phyloP scores from a whole-genome alignment of 345 rosid genomes.

The Eucalyptus dawsonii region DNA sequence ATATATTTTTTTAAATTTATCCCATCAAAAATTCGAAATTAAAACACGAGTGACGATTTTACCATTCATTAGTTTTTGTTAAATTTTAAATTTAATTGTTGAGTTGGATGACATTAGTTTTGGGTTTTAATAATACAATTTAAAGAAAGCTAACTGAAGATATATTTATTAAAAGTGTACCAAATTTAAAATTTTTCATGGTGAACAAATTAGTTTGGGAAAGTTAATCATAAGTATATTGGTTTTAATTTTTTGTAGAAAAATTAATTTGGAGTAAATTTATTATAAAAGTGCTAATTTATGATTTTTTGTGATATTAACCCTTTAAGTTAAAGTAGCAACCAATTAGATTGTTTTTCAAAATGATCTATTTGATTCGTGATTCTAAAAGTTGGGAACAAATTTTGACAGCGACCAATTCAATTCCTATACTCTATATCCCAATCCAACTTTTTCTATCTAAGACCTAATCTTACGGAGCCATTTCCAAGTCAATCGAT shows the following conservation, averaged over 20 bases:
- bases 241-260: accelerated
- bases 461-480: accelerated
- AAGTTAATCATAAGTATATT: accelerated
- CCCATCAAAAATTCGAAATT: accelerated
- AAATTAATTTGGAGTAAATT: accelerated
- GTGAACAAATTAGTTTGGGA: no score
- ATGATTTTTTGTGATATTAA: no score
- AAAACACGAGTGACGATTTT: accelerated
- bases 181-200: no score
- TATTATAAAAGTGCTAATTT: no score
- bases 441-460: accelerated
- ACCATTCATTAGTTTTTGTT: accelerated
- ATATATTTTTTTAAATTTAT: no score
- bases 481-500: background rate
- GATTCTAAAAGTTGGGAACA: background rate
- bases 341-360: background rate
- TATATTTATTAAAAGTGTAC: no score
- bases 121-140: accelerated
- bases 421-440: accelerated
- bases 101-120: accelerated
- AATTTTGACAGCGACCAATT: accelerated
- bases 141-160: accelerated
- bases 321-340: accelerated
- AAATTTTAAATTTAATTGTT: accelerated
- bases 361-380: accelerated